phyloP scores from a whole-genome alignment of 331 rosid species.

The Quercus tomentella region DNA sequence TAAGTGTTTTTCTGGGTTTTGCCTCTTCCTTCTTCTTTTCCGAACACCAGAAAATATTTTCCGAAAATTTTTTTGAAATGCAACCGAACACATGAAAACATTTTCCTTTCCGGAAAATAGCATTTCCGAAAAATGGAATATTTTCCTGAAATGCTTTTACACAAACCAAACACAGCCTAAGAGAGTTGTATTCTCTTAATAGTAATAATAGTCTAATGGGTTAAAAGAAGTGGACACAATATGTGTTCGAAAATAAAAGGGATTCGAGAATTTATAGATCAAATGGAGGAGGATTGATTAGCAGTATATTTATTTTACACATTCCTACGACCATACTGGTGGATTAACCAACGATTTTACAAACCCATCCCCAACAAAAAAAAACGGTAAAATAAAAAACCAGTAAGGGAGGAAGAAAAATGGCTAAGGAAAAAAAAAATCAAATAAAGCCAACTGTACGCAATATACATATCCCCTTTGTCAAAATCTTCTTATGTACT shows the following conservation, averaged over 20 bases:
- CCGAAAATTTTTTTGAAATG: no score
- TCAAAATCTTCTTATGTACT: slow-evolving; percentile 45
- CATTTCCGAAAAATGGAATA: no score
- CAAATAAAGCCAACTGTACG: slow-evolving; percentile 27
- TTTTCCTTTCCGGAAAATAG: no score
- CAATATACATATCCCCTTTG: slow-evolving; percentile 22
- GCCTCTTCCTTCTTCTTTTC: no score
- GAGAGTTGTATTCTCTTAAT: no score
- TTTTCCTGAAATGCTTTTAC: no score
- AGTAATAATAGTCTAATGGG: no score
- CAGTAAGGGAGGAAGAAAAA: background rate
- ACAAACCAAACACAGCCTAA: no score
- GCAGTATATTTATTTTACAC: background rate
- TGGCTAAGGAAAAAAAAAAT: background rate
- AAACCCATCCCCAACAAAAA: background rate
- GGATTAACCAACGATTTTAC: slow-evolving; percentile 3
- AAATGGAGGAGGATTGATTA: background rate
- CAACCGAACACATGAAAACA: no score
- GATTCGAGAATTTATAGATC: background rate
- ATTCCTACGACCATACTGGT: background rate
- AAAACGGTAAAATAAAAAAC: background rate
- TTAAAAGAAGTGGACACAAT: no score
- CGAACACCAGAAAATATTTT: no score
- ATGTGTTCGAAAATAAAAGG: background rate
- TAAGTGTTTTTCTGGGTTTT: no score